A percentile compares a stretch with the other conserved stretches of the same genome.
These are phyloP conservation scores for Populus trichocarpa DNA, from an alignment of 441 rosid species.

Conservation along the genomic window DNA sequence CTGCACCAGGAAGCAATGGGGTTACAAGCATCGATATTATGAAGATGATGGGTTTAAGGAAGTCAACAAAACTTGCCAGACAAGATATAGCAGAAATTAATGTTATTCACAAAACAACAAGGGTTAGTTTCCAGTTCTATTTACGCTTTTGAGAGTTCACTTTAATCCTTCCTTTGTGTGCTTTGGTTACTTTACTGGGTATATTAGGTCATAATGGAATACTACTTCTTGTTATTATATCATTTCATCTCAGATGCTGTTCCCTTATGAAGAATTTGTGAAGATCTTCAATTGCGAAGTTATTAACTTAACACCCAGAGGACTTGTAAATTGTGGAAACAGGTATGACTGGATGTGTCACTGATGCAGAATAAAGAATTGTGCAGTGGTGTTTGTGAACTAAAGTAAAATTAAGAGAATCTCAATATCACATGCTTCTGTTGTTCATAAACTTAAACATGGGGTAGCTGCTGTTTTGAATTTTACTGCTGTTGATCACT, in stretches of 20 bases:
- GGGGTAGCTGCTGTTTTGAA: not conserved
- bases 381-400: not conserved
- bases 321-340: slow-evolving; percentile 85
- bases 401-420: not conserved
- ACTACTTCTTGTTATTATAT: slow-evolving; percentile 11
- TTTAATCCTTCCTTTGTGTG: not conserved
- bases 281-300: slow-evolving; percentile 62
- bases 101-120: slow-evolving; percentile 41
- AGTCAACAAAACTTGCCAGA: slow-evolving; percentile 40
- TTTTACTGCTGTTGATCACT: not conserved
- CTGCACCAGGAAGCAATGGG: slow-evolving; percentile 37
- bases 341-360: slow-evolving; percentile 33
- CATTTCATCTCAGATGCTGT: slow-evolving; percentile 54
- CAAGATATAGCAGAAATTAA: slow-evolving; percentile 22
- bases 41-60: slow-evolving; percentile 61
- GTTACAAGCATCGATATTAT: slow-evolving; percentile 37
- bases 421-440: not conserved
- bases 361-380: not conserved
- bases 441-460: not conserved
- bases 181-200: not conserved
- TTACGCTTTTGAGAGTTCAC: slow-evolving; percentile 9
- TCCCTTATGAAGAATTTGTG: slow-evolving; percentile 78
- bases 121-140: slow-evolving; percentile 34
- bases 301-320: slow-evolving; percentile 63
- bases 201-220: slow-evolving; percentile 2